Base-by-base conservation (phyloP, 2,329 filamentous ascomycete genomes). In the Fulvia fulva region DNA sequence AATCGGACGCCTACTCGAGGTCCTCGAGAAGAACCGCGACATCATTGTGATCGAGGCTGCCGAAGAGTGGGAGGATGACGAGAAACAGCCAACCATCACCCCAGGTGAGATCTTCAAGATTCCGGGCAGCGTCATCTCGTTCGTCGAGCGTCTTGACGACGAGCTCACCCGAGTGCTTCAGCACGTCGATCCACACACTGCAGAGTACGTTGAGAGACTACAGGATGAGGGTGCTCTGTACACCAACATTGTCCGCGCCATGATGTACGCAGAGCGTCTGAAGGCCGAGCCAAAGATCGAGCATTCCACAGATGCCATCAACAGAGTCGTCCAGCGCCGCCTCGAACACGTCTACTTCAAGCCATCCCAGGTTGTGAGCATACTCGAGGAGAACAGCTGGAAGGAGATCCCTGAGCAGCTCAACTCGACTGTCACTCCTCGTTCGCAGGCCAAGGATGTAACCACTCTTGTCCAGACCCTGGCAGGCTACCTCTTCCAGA, bases 281-380 rank as follows among this genome's bases (percentile, higher is more conserved):
- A 84, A 83, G 73, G 86, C 89, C 75, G 85, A 88, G 62, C 74
- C 82, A 47, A 81, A 87, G 63, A 82, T 92, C 41, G 86, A 93
- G 47, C 81, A 87, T 41, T 83, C 88, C 25, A 91, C 97, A 75
- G 93, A 97, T 63, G 90, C 87, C 72, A 76, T 96, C 64, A 99
- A 97, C 83, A 87, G 94, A 60, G 86, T 97, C 55, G 84, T 97
- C 67, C 96, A 97, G 86, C 87, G 94, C 71, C 86, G 95, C 68
- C 79, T 99, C 64, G 95, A 99, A 78, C 95, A 99, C 76, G 84
- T 97, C 70, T 99, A 99, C 82, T 99, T 97, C 86, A 99, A 99
- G 87, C 94, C 94, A 57, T 85, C 91, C 11, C 88, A 93, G 76
- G 93, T 99, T 47, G 87, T 97, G 70, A 89, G 88, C 74, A 96